A percentile compares a stretch with the other conserved stretches of the same genome.
Evolutionary conservation across 495 filamentous ascomycete genomes (phyloP).

Genomic region (Neurospora tetraspora): DNA sequence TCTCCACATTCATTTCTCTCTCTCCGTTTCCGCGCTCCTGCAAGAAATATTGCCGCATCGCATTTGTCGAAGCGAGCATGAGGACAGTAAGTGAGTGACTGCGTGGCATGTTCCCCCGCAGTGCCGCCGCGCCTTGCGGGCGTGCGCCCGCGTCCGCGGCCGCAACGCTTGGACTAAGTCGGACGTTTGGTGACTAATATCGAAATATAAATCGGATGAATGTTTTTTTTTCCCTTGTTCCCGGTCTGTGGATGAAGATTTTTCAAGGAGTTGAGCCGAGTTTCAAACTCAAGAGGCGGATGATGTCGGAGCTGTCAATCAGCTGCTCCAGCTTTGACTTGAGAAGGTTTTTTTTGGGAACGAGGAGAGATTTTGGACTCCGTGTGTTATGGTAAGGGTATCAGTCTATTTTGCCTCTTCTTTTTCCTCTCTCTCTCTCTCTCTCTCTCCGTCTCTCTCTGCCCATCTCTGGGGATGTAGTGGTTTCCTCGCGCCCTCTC

Average conservation of each 20-base stretch:
- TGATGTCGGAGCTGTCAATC: background rate
- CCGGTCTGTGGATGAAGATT: background rate
- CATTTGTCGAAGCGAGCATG: background rate
- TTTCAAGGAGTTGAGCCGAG: background rate
- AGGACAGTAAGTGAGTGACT: background rate
- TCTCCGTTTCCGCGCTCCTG: background rate
- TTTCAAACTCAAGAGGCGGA: background rate
- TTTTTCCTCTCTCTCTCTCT: background rate
- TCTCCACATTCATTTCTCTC: background rate
- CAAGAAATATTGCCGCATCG: background rate
- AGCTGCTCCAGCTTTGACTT: too few relatives aligned
- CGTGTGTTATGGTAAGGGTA: background rate
- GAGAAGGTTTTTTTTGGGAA: too few relatives aligned
- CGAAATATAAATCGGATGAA: background rate
- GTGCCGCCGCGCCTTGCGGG: background rate
- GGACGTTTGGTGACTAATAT: background rate
- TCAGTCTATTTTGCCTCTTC: background rate
- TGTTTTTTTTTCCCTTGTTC: background rate
- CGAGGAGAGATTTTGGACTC: background rate
- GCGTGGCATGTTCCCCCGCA: background rate
- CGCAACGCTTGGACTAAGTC: background rate
- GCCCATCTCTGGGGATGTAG: background rate
- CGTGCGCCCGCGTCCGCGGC: background rate
- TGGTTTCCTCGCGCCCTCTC: conserved; percentile 3
- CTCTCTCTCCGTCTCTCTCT: background rate